These are phyloP conservation scores for Terana coerulea DNA, from an alignment of 768 basidiomycete genomes.

Conservation along the genomic window DNA sequence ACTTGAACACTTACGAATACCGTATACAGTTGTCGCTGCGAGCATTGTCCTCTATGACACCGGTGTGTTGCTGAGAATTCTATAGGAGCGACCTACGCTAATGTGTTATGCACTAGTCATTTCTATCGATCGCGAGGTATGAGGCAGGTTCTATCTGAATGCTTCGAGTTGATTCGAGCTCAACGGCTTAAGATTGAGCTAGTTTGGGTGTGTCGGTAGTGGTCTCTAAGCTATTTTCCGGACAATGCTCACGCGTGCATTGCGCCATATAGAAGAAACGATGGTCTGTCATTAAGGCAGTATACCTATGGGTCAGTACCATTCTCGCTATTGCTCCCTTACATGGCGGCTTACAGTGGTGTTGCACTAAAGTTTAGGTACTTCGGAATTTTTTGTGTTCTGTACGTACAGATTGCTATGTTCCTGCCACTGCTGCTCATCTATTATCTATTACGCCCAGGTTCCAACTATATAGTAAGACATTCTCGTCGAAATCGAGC, in stretches of 20 bases:
- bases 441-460: neutral
- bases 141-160: neutral
- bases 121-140: conserved; percentile 15
- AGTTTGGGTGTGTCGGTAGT: conserved; percentile 19
- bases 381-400: conserved; percentile 24
- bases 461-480: conserved; percentile 13
- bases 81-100: neutral
- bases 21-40: conserved; percentile 14
- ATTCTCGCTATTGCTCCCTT: neutral
- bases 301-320: conserved; percentile 26
- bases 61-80: conserved; percentile 8
- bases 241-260: too few relatives aligned
- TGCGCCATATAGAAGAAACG: conserved; percentile 19
- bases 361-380: conserved; percentile 32
- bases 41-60: conserved; percentile 23
- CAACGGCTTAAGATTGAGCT: conserved; percentile 17
- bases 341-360: neutral
- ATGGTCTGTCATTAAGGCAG: conserved; percentile 27
- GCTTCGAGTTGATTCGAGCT: neutral
- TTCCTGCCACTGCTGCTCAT: neutral
- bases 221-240: neutral
- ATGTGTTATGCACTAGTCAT: conserved; percentile 14
- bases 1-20: neutral
- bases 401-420: conserved; percentile 17
- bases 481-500: conserved; percentile 5